Conservation (phyloP, 352 stramenopile species). For the Phytophthora ramorum region DNA sequence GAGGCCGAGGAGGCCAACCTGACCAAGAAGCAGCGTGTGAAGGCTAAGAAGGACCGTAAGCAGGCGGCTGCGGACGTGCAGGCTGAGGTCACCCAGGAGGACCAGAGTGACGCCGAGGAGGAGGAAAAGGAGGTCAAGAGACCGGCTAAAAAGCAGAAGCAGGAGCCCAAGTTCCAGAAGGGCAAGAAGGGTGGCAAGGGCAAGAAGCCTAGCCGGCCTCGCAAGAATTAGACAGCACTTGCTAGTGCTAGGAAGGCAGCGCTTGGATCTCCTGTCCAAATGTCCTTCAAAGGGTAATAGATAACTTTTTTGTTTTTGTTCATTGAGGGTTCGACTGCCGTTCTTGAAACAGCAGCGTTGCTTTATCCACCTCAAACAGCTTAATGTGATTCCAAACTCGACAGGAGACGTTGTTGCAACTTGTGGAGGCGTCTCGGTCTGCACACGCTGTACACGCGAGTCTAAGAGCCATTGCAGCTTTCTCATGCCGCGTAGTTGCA, state of each 20-base stretch:
- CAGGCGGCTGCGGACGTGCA: conserved; percentile 78
- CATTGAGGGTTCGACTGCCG: conserved; percentile 8
- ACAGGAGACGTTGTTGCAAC: conserved; percentile 66
- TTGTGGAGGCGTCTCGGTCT: conserved; percentile 51
- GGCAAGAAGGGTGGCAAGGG: conserved; percentile 41
- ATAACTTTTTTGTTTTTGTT: conserved; percentile 38
- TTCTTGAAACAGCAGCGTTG: conserved; percentile 44
- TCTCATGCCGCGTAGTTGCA: conserved; percentile 48
- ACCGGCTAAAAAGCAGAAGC: conserved; percentile 57
- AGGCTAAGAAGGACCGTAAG: conserved; percentile 77
- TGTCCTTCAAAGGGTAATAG: conserved; percentile 34
- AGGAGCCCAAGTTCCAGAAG: conserved; percentile 45
- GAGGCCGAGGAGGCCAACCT: conserved; percentile 73
- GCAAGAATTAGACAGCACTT: conserved; percentile 55
- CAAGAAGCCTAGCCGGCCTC: conserved; percentile 47
- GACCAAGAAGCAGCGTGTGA: conserved; percentile 87
- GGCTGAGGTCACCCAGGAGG: conserved; percentile 65
- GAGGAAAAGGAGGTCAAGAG: conserved; percentile 46
- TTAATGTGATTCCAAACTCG: conserved; percentile 72
- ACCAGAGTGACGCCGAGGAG: conserved; percentile 57
- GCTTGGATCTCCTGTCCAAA: conserved; percentile 24
- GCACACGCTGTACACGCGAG: conserved; percentile 59
- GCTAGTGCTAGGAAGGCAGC: conserved; percentile 16
- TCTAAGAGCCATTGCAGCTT: conserved; percentile 43
- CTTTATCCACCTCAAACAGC: conserved; percentile 46